phyloP scores from a whole-genome alignment of 1,139 yeast genomes.

The Casaregolazyma lundiana region DNA sequence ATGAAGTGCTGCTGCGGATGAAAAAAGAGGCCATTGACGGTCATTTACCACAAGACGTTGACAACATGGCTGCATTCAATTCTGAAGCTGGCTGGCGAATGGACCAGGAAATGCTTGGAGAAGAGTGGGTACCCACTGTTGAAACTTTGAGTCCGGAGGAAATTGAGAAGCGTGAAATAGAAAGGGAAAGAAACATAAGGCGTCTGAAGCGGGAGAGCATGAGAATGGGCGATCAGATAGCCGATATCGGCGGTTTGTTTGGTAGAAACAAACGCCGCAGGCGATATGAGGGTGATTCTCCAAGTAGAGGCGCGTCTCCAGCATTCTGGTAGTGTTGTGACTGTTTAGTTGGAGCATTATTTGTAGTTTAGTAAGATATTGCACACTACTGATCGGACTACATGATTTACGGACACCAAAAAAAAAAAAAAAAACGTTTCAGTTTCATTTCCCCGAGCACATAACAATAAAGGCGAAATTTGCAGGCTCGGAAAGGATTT shows the following conservation, averaged over 20 bases:
- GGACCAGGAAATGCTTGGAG: slow-evolving; percentile 58
- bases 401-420: too few relatives aligned
- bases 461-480: too few relatives aligned
- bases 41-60: slow-evolving; percentile 51
- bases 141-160: slow-evolving; percentile 88
- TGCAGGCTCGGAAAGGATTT: too few relatives aligned
- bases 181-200: slow-evolving; percentile 86
- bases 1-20: slow-evolving; percentile 70
- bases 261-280: slow-evolving; percentile 30
- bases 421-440: too few relatives aligned
- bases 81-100: slow-evolving; percentile 61
- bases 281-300: slow-evolving; percentile 22
- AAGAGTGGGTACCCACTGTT: slow-evolving; percentile 85
- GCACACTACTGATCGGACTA: too few relatives aligned
- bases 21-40: slow-evolving; percentile 89
- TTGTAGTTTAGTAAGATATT: too few relatives aligned
- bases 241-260: slow-evolving; percentile 33
- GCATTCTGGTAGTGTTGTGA: slow-evolving; percentile 18
- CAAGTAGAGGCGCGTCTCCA: slow-evolving; percentile 22
- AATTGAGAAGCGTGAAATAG: slow-evolving; percentile 91
- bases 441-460: too few relatives aligned
- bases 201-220: slow-evolving; percentile 88
- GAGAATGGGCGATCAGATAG: slow-evolving; percentile 27
- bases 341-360: neutral
- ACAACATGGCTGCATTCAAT: slow-evolving; percentile 56